Base-by-base conservation (phyloP, 2,329 filamentous ascomycete genomes). In the Dendryphion nanum region DNA sequence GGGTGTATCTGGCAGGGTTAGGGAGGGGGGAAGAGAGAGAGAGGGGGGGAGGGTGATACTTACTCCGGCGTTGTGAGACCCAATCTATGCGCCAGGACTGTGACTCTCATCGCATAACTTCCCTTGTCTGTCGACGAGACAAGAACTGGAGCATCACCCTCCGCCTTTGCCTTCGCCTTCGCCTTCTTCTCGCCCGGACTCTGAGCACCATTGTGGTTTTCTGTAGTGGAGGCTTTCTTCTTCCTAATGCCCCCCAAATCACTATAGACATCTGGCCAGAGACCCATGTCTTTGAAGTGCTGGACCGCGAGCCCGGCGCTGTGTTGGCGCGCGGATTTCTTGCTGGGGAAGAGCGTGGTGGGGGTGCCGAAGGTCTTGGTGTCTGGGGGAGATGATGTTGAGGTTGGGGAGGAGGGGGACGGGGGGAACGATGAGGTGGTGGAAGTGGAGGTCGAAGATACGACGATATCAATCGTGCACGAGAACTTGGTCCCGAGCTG, bases 251-350 rank as follows among this genome's bases (percentile, higher is more conserved):
- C 57, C 20, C 65, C 55, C 5, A 37, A 40, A n/a, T 26, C 23
- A n/a, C 10, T 3, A n/a, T 10, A n/a, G 30, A 16, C 33, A 13
- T 39, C 42, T 4, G 57, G 58, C 61, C 63, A 65, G 7, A 42
- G 41, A 6, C 61, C 64, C 3, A 55, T 38, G 4, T 42, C 36
- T 38, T 71, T 64, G 39, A 73, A 63, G 57, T 69, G 64, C 18
- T 62, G 46, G 14, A 73, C 55, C 3, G 70, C 71, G 39, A 61
- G 57, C 38, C 54, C 49, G 6, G 72, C 69, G 15, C 70, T 68
- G 35, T 62, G 55, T 24, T 62, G 59, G 15, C 66, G 65, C 2
- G 72, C 72, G 7, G 57, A 53, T 41, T 68, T 65, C 38, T 74
- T 74, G 20, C 47, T 62, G 4, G 51, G 38, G 49, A 68, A 69